Base-by-base conservation (phyloP, 805 yeast genomes). In the Sugiyamaella qingdaonensis region DNA sequence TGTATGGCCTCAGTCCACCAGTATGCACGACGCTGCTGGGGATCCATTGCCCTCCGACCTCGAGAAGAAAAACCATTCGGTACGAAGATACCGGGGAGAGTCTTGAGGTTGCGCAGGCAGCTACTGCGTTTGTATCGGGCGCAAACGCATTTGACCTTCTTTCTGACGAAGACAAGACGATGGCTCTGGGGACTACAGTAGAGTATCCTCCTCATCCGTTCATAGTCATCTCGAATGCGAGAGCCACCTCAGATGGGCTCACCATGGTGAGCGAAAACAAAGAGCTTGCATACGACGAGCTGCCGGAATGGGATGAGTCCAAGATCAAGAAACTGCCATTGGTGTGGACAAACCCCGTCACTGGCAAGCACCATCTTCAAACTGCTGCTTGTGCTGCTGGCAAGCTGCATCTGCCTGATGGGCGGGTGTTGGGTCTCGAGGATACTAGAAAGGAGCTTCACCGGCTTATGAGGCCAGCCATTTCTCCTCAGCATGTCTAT, bases 121-220 rank as follows among this genome's bases (percentile, higher is more conserved):
- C 96, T 24, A 89, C 96, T 7, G 90, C 94, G 19, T 89, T 89
- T 68, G 87, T 87, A 13, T 82, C 89, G 43, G 96, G 96, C n/a
- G 85, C 82, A 42, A 80, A 75, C 35, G 95, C 95, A 0, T 89
- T 85, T 64, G 81, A 83, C 39, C 62, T 76, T 21, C 75, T 89
- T 51, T 74, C 84, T 8, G 80, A 76, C 4, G 88, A 84, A 64
- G 94, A 88, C 56, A 80, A 88, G 69, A 73, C 85, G 56, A 77
- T 82, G 58, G 96, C 91, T 1, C 75, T 88, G 55, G 76, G 78
- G 64, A 85, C 95, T n/a, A 82, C 81, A 2, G 92, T 89, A 19
- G 88, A 84, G 45, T 89, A 89, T 67, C 95, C 96, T 14, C 96
- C 96, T 37, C 96, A 89, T 68, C 96, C 96, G 42, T 89, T 88